Percentiles rank a stretch among this genome's conserved stretches.
These are phyloP conservation scores for Salix caprea DNA, from an alignment of 345 rosid genomes.

Conservation along the genomic window DNA sequence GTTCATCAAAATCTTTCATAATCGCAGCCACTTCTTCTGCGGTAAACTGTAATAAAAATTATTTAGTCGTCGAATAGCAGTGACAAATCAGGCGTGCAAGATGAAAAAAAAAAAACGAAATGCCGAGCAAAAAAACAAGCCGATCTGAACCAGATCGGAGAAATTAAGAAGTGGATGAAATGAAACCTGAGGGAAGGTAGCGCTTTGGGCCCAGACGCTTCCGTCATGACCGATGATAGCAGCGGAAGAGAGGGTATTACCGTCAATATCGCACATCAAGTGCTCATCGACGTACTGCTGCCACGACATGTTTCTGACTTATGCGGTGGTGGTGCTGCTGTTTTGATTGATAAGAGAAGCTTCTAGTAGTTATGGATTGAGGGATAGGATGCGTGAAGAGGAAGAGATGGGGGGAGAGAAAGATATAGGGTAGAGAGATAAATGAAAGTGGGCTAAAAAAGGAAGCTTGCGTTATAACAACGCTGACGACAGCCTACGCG, in stretches of 20 bases:
- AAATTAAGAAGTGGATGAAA: neutral
- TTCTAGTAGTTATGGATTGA: neutral
- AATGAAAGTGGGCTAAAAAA: neutral
- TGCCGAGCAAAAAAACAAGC: neutral
- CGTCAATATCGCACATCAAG: constrained; percentile 22
- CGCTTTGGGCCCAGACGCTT: constrained; percentile 15
- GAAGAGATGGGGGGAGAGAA: neutral
- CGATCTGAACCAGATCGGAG: neutral
- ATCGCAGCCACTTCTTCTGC: constrained; percentile 18
- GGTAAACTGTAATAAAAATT: constrained; percentile 3
- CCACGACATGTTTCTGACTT: constrained; percentile 11
- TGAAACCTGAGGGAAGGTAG: constrained; percentile 15
- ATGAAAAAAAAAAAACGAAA: neutral
- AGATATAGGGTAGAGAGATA: neutral
- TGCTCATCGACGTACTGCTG: constrained; percentile 17
- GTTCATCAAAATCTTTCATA: constrained; percentile 29
- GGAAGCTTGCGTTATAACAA: neutral
- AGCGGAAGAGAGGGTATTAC: constrained; percentile 11
- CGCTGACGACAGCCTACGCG: neutral
- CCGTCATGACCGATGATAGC: constrained; percentile 20
- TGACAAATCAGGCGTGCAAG: neutral
- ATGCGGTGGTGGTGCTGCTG: neutral
- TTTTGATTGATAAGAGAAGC: neutral
- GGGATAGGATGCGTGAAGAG: neutral
- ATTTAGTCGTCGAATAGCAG: no score